These are phyloP conservation scores for Pleurotus platypus DNA, from an alignment of 768 basidiomycete genomes.

Conservation along the genomic window DNA sequence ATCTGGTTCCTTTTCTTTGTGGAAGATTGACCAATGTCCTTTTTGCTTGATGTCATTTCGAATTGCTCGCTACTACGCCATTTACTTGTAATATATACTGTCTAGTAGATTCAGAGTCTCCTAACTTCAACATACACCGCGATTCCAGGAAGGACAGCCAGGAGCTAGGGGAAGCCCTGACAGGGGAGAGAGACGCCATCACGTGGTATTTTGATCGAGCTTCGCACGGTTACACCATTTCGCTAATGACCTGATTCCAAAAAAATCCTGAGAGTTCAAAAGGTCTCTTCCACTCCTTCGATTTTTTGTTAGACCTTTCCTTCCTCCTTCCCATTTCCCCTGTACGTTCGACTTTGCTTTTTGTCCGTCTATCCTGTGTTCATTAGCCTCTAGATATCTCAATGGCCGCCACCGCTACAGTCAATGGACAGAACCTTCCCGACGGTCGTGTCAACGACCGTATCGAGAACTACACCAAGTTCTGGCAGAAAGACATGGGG, in stretches of 20 bases:
- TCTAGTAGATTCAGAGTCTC: too few species aligned
- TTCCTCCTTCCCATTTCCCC: neutral
- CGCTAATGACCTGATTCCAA: conserved; percentile 7
- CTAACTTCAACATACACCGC: too few species aligned
- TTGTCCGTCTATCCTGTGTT: neutral
- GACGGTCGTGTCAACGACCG: conserved; percentile 67
- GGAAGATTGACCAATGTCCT: too few species aligned
- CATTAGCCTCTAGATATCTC: neutral
- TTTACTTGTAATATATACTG: too few species aligned
- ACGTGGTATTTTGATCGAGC: neutral
- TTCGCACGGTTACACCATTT: neutral
- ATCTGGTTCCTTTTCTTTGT: too few species aligned
- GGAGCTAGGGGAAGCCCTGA: neutral
- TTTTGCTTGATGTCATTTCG: too few species aligned
- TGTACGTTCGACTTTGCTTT: neutral
- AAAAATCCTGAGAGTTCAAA: conserved; percentile 6
- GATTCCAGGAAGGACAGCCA: too few species aligned
- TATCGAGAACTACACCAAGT: conserved; percentile 82
- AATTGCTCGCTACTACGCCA: too few species aligned
- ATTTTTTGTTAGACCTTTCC: neutral
- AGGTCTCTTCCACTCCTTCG: conserved; percentile 2
- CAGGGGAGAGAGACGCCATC: neutral
- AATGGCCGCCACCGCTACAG: conserved; percentile 1
- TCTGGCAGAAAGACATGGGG: conserved; percentile 83
- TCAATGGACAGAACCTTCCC: conserved; percentile 15